Percentiles rank a stretch among this genome's conserved stretches.
Evolutionary conservation across 805 yeast genomes (phyloP).

Genomic region (Ogataea trehaloabstinens): DNA sequence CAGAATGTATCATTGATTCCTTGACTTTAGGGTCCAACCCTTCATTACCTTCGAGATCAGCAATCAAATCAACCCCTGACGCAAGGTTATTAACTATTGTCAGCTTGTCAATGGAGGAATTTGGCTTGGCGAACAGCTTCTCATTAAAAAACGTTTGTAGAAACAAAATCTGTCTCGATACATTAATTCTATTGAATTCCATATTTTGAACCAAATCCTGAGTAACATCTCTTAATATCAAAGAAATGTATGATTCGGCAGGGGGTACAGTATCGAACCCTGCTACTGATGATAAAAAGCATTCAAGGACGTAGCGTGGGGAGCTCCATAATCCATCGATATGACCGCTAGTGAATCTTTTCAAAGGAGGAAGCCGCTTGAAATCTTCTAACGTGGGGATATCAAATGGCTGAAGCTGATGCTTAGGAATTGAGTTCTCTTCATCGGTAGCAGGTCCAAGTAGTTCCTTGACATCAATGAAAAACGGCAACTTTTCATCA

Average conservation of each 20-base stretch:
- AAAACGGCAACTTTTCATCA: conserved; percentile 40
- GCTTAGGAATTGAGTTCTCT: conserved; percentile 23
- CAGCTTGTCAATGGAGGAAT: conserved; percentile 73
- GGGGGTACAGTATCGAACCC: conserved; percentile 68
- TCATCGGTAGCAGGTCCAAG: conserved; percentile 15
- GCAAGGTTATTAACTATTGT: conserved; percentile 36
- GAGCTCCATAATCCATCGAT: conserved; percentile 67
- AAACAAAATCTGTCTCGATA: conserved; percentile 76
- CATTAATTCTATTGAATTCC: conserved; percentile 87
- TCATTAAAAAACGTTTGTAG: conserved; percentile 70
- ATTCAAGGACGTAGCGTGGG: conserved; percentile 61
- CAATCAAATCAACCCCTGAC: conserved; percentile 37
- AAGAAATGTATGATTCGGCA: conserved; percentile 47
- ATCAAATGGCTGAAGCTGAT: conserved; percentile 20
- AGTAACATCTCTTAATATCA: conserved; percentile 71
- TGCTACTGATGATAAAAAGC: conserved; percentile 51
- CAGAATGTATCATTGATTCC: conserved; percentile 28
- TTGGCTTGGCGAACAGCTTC: conserved; percentile 66
- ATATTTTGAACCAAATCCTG: conserved; percentile 73
- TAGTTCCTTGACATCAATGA: conserved; percentile 34
- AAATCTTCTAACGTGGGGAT: conserved; percentile 38
- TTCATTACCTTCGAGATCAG: conserved; percentile 25
- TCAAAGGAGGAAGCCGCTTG: conserved; percentile 29
- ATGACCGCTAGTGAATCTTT: conserved; percentile 39
- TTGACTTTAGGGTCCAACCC: conserved; percentile 28